These are phyloP conservation scores for Gossypioides kirkii DNA, from an alignment of 345 rosid genomes.

Conservation along the genomic window DNA sequence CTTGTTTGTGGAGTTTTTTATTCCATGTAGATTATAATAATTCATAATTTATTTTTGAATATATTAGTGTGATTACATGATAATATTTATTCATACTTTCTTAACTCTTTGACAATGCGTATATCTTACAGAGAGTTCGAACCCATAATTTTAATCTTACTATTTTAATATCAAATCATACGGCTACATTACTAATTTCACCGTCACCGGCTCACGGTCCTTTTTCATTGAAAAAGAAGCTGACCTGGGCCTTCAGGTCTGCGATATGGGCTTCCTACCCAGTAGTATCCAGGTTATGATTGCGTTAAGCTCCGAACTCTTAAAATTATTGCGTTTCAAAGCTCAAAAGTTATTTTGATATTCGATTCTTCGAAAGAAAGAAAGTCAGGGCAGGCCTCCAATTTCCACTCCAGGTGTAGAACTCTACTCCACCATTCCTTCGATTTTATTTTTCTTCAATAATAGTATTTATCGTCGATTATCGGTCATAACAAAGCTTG, in stretches of 20 bases:
- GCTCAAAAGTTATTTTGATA: neutral
- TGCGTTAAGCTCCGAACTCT: neutral
- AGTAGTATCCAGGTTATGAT: neutral
- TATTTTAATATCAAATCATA: no score
- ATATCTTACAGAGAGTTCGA: no score
- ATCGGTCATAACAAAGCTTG: neutral
- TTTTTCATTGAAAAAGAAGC: neutral
- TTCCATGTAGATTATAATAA: no score
- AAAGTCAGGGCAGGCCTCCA: neutral
- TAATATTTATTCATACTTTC: no score
- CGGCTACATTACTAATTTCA: no score
- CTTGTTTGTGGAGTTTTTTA: no score
- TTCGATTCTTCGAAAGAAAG: neutral
- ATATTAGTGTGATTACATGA: no score
- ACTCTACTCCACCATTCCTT: neutral
- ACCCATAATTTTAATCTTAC: no score
- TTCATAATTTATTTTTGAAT: no score
- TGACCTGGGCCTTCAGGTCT: neutral
- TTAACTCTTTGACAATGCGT: no score
- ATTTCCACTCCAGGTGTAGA: neutral
- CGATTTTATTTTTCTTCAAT: neutral
- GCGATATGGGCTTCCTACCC: neutral
- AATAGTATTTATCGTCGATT: neutral
- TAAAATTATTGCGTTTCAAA: neutral
- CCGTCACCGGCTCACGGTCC: no score